Conservation (phyloP, 441 rosid species). For the Corymbia citriodora region DNA sequence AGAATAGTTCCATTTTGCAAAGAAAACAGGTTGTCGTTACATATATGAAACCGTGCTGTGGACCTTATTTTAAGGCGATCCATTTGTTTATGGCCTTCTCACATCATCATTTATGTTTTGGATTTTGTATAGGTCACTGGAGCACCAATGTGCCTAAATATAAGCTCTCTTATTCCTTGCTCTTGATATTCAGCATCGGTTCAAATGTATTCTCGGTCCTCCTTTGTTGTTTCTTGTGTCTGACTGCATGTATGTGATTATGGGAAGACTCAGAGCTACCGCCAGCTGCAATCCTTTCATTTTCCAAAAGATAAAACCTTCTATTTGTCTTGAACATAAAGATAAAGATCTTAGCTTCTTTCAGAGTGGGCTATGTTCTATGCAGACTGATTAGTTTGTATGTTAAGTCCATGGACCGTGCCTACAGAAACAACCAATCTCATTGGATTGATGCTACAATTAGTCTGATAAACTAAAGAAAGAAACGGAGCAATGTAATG, state of each 20-base stretch:
- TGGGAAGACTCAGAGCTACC: neutral
- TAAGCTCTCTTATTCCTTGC: neutral
- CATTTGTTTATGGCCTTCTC: neutral
- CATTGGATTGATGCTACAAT: too few relatives aligned
- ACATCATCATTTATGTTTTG: neutral
- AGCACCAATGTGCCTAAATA: too few relatives aligned
- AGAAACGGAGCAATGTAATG: too few relatives aligned
- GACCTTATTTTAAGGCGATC: neutral
- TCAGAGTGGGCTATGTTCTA: neutral
- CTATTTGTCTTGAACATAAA: neutral
- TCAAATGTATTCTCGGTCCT: neutral
- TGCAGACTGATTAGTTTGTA: too few relatives aligned
- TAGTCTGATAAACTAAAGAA: too few relatives aligned
- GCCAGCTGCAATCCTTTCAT: neutral
- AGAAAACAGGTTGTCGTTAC: neutral
- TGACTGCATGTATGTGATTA: neutral
- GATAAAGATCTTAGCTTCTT: neutral
- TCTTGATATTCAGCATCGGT: neutral
- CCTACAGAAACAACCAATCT: too few relatives aligned
- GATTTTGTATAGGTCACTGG: too few relatives aligned
- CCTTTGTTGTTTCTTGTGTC: neutral
- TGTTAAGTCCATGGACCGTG: too few relatives aligned
- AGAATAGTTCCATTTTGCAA: neutral
- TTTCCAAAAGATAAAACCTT: neutral
- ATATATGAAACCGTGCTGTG: neutral